Base-by-base conservation (phyloP, 1,284 basidiomycete genomes). In the Moniliella sp. region DNA sequence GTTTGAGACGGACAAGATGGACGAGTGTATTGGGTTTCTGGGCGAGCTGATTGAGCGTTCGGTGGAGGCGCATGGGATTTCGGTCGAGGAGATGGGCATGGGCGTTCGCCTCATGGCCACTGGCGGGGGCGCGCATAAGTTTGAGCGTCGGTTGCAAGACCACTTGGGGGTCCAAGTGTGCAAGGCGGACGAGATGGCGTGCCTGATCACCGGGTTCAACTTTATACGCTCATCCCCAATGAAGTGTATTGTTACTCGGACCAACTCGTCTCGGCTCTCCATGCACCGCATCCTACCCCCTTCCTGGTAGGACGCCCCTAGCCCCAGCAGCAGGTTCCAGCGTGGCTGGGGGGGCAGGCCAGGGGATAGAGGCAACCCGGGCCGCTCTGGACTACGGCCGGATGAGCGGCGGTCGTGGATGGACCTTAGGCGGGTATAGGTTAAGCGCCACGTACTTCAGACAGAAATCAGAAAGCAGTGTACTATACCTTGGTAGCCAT, bases 161-260 rank as follows among this genome's bases (percentile, higher is more conserved):
- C 73, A 74, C 40, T 66, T 94, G 3, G 75, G 71, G 15, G 80
- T 94, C 34, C 79, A 84, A 58, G 64, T 97, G 26, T 66, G 69
- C 39, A 66, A 76, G 35, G 88, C 94, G 63, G 88, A 97, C 61
- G 91, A 99, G 67, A 97, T 99, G 91, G 83, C 81, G 64, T 94
- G 88, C 56, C 65, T 97, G 50, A 97, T 97, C 45, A 78, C 84
- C 44, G 91, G 91, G 11, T 69, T 99, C 53, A 82, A 84, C 62
- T 99, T 99, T 64, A 80, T 94, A 78, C 80, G 16, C 74, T 82
- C 56, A 91, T 99, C 39, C 88, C 88, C 18, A 76, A 91, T 63
- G 91, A 99, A 63, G 86, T 86, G 18, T 99, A 94, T 64, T 94
- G 77, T 69, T 97, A 93, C 66, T 91, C 84, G 27, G 91, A 99